Evolutionary conservation across 148 eudicot genomes (phyloP).

Genomic region (Rhododendron kiyosumense): DNA sequence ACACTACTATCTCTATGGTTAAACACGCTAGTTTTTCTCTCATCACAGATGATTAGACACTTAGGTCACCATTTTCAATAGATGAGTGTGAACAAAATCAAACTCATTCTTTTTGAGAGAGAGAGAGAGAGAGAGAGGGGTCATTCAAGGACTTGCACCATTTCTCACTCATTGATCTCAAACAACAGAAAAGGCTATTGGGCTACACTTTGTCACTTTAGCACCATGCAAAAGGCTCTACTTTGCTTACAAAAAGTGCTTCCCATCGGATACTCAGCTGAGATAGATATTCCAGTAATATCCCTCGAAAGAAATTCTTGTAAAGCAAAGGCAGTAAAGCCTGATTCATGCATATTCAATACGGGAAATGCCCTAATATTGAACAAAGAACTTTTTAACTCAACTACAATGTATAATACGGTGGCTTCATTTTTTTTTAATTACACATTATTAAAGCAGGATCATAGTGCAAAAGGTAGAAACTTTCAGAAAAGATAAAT

Average conservation of each 20-base stretch:
- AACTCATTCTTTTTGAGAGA: background rate
- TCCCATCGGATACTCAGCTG: slow-evolving; percentile 11
- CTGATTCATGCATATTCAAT: slow-evolving; percentile 14
- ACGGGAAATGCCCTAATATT: background rate
- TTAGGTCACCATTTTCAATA: background rate
- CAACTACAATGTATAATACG: background rate
- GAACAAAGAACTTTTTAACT: background rate
- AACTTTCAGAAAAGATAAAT: background rate
- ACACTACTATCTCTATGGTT: background rate
- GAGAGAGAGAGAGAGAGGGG: background rate
- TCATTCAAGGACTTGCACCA: background rate
- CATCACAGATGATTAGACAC: background rate
- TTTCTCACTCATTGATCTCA: background rate
- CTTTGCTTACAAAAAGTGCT: slow-evolving; percentile 22
- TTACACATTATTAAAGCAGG: background rate
- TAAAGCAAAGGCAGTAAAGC: slow-evolving; percentile 4
- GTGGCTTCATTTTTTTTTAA: background rate
- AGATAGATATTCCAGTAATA: background rate
- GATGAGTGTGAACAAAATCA: background rate
- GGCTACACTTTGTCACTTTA: slow-evolving; percentile 1
- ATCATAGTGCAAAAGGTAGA: background rate
- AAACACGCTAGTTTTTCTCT: background rate
- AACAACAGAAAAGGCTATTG: slow-evolving; percentile 16
- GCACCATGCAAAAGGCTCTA: slow-evolving; percentile 18
- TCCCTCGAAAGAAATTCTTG: background rate